These are phyloP conservation scores for Sarocladium oryzae DNA, from an alignment of 2,329 filamentous ascomycete species.

Conservation along the genomic window DNA sequence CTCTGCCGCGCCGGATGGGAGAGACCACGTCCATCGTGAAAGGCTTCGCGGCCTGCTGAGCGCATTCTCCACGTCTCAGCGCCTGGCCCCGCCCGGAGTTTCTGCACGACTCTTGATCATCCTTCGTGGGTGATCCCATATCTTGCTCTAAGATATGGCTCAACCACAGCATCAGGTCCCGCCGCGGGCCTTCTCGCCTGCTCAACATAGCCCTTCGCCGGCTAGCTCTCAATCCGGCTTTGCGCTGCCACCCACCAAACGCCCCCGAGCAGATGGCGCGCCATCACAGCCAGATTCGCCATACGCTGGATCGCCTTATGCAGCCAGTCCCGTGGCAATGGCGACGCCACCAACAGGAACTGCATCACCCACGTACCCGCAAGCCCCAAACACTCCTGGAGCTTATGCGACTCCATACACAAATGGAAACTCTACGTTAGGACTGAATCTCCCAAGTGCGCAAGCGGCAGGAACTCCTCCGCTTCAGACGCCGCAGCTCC, in stretches of 20 bases:
- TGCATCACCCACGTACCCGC: conserved; percentile 29
- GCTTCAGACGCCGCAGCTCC: conserved; percentile 24
- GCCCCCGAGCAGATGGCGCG: conserved; percentile 52
- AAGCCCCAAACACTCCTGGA: conserved; percentile 19
- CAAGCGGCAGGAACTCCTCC: conserved; percentile 26
- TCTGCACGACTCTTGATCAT: neutral
- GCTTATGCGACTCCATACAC: conserved; percentile 31
- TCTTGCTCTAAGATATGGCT: conserved; percentile 39
- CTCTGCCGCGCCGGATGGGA: conserved; percentile 37
- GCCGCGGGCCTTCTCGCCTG: conserved; percentile 55
- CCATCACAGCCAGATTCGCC: conserved; percentile 61
- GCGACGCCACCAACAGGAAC: conserved; percentile 33
- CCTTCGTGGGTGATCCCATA: neutral
- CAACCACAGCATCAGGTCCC: conserved; percentile 49
- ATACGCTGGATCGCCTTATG: conserved; percentile 47
- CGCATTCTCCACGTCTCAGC: conserved; percentile 18
- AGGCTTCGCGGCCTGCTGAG: conserved; percentile 45
- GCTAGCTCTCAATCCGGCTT: conserved; percentile 47
- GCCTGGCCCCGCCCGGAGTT: neutral
- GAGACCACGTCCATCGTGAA: conserved; percentile 36
- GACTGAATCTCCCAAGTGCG: conserved; percentile 27
- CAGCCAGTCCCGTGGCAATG: conserved; percentile 37
- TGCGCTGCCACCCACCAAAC: conserved; percentile 63
- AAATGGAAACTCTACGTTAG: conserved; percentile 30
- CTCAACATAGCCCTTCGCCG: conserved; percentile 54